A percentile compares a stretch with the other conserved stretches of the same genome.
These are phyloP conservation scores for Gossypium herbaceum DNA, from an alignment of 345 rosid genomes.

Conservation along the genomic window DNA sequence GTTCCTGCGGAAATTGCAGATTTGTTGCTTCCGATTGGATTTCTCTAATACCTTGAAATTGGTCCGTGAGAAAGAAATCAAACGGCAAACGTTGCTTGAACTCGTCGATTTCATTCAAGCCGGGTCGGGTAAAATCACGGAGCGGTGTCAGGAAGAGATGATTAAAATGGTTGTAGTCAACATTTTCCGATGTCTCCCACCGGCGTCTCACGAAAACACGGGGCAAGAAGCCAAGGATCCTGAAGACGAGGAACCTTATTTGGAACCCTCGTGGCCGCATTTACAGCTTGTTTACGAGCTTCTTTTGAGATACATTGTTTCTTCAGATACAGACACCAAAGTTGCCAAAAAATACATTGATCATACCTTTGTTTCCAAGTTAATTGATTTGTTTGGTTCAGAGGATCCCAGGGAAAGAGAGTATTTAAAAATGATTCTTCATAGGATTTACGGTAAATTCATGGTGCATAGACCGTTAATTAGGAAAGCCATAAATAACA, in stretches of 20 bases:
- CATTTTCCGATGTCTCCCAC: constrained; percentile 74
- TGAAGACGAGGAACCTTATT: constrained; percentile 77
- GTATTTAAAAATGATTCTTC: constrained; percentile 75
- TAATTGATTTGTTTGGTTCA: constrained; percentile 77
- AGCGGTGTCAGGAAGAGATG: constrained; percentile 76
- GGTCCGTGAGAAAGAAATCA: constrained; percentile 74
- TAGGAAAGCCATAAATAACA: constrained; percentile 74
- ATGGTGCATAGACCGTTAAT: constrained; percentile 89
- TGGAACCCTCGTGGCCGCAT: constrained; percentile 91
- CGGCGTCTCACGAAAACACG: constrained; percentile 67
- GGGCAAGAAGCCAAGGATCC: constrained; percentile 69
- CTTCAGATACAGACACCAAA: constrained; percentile 76
- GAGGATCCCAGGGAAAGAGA: constrained; percentile 89
- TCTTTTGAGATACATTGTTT: constrained; percentile 64
- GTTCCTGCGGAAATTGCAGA: constrained; percentile 65
- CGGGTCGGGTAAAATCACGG: constrained; percentile 61
- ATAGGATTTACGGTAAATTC: constrained; percentile 86
- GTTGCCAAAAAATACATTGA: constrained; percentile 74
- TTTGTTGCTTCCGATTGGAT: constrained; percentile 76
- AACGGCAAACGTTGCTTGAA: constrained; percentile 68
- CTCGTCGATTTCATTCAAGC: constrained; percentile 76
- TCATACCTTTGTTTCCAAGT: constrained; percentile 63
- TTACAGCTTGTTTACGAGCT: constrained; percentile 82
- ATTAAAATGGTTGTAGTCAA: constrained; percentile 65
- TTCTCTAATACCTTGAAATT: constrained; percentile 49